phyloP scores from a whole-genome alignment of 768 basidiomycete genomes.

The Termitomyces sp. region DNA sequence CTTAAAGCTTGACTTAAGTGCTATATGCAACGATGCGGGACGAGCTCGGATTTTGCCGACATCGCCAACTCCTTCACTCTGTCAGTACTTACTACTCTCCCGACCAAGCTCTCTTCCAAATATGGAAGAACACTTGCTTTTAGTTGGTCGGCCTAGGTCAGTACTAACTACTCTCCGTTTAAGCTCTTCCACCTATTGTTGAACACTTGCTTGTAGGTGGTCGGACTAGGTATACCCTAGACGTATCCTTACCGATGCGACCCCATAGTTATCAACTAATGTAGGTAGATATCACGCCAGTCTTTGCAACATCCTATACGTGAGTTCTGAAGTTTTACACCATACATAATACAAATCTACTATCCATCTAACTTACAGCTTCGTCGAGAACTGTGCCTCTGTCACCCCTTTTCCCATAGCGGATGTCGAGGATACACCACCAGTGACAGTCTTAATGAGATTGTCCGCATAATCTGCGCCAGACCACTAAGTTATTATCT shows the following conservation, averaged over 20 bases:
- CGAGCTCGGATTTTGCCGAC: slow-evolving; percentile 17
- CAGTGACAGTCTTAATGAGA: slow-evolving; percentile 92
- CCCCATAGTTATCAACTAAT: neutral
- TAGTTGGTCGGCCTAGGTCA: neutral
- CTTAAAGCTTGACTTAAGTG: too few species aligned
- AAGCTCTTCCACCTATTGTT: neutral
- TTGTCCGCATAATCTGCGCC: slow-evolving; percentile 92
- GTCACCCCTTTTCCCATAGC: slow-evolving; percentile 99
- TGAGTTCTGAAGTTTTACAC: slow-evolving; percentile 1
- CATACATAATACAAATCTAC: slow-evolving; percentile 3
- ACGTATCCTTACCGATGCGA: neutral
- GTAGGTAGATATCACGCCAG: neutral
- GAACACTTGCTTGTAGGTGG: neutral
- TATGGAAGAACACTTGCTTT: neutral
- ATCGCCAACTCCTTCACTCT: neutral
- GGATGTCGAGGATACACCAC: slow-evolving; percentile 94
- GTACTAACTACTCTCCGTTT: too few species aligned
- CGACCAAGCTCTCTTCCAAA: neutral
- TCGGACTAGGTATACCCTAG: neutral
- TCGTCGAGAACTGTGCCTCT: slow-evolving; percentile 71
- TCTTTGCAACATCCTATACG: neutral
- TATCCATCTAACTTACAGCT: slow-evolving; percentile 21
- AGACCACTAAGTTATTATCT: slow-evolving; percentile 60
- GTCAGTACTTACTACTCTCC: too few species aligned
- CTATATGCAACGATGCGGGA: neutral